Evolutionary conservation across 2,329 filamentous ascomycete species (phyloP), one percentile per base, ranked within the genome.

Genomic region (Fusarium lyarnte): DNA sequence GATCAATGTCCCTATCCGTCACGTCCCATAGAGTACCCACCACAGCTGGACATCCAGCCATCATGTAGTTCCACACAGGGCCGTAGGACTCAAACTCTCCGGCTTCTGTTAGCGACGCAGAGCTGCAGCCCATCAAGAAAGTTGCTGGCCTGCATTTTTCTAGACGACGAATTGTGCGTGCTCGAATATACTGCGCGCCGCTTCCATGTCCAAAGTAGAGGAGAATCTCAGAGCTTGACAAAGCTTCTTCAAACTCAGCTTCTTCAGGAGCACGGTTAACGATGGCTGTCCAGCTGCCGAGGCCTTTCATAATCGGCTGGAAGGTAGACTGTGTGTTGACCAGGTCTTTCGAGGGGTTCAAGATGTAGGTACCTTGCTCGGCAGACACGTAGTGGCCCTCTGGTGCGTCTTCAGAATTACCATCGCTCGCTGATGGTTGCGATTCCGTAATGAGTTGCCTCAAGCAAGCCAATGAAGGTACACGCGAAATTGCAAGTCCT

Each of bases 1-100:
- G 92, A 84, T 99, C 97, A 80, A 98, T 97, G 81, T 99, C 96
- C 77, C 93, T 93, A 80, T 99, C 96, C 14, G 96, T 99, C 54
- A 99, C 96, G 81, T 99, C 96, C 96, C 96, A 99, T 41, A 99
- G 86, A 21, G 95, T 98, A 49, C 94, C 96, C 5, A 98, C 91
- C 14, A 98, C 90, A 1, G 95, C 94, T 7, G 94, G 94, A 75
- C 89, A 90, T 2, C 94, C 95, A 0, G 94, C 95, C 74, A 95
- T 91, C 82, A 99, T 91, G 83, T 98, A 98, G 76, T 95, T 94
- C 84, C 95, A 91, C 29, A 96, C 93, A 62, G 95, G 94, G 3
- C 96, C 95, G 75, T 93, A 92, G n/a, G 93, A 91, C 81, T 98
- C 95, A 77, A 97, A 97, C 70, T 94, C 92, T 54, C 95, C 95